Evolutionary conservation across 176 grass and related monocot species (phyloP), one percentile per base, ranked within the genome.

Genomic region (Phoenix dactylifera): DNA sequence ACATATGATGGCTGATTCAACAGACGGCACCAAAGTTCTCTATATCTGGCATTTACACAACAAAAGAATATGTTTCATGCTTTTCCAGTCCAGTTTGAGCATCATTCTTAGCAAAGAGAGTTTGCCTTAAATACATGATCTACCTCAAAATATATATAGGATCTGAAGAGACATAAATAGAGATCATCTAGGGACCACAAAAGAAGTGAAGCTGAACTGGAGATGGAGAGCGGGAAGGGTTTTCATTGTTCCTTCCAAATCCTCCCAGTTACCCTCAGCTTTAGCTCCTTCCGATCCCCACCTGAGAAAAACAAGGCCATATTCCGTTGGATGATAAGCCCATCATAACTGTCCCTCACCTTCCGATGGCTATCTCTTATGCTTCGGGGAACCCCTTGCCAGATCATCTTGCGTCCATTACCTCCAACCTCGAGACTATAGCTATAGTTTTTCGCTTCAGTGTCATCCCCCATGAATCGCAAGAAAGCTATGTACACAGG

Each of bases 291-390:
- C 75, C 75, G 74, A 26, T 97, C 92, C 0, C 92, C 87, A 0
- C 92, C 92, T 0, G 92, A 97, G 72, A 97, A 97, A 71, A 90
- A 97, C 54, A 97, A 9, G 7, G 92, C 92, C 83, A 97, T 97
- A 81, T 84, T 97, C 15, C 92, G 83, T 81, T 97, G 92, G 70
- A 97, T 97, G 71, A 97, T 90, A 30, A 91, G 83, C 48, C 92
- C 87, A 1, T 97, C 87, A 10, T 87, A 97, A 65, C 92, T 97
- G 72, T 97, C 87, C 48, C 92, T 65, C 4, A 97, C 87, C 64
- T 97, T 97, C 51, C 80, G 76, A 70, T 97, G 92, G 72, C 92
- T 91, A 53, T 90, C 87, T 58, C 92, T 74, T 75, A 96, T 88
- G 78, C 92, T 96, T n/a, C 87, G 80, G 2, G 92, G 92, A 19